Conservation (phyloP, 192 early-diverging fungal genomes). For the Endogone sp. region DNA sequence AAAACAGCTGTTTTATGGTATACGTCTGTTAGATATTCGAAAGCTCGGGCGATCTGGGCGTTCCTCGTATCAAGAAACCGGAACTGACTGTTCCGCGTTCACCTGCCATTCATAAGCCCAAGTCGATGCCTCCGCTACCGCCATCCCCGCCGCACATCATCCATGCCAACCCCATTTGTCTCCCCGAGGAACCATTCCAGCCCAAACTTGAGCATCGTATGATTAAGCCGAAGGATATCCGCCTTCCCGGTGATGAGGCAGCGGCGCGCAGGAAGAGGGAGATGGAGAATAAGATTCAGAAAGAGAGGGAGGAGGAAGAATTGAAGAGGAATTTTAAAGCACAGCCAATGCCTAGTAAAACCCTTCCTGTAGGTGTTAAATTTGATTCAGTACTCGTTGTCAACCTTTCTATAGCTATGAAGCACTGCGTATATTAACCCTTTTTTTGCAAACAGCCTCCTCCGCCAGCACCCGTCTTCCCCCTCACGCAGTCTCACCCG, state of each 20-base stretch:
- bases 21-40: constrained; percentile 1
- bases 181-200: not conserved
- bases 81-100: not conserved
- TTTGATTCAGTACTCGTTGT: too few relatives aligned
- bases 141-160: not conserved
- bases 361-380: too few relatives aligned
- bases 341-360: too few relatives aligned
- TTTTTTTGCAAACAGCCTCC: too few relatives aligned
- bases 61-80: not conserved
- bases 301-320: not conserved
- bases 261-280: not conserved
- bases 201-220: constrained; percentile 2
- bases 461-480: not conserved
- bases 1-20: not conserved
- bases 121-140: not conserved
- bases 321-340: too few relatives aligned
- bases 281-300: not conserved
- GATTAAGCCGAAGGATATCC: not conserved
- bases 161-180: not conserved
- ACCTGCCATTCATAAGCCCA: constrained; percentile 3
- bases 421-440: too few relatives aligned
- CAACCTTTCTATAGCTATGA: too few relatives aligned
- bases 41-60: not conserved
- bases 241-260: constrained; percentile 1
- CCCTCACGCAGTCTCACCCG: constrained; percentile 38